These are phyloP conservation scores for Chaetomiaceae sp. DNA, from an alignment of 2,329 filamentous ascomycete species.

Conservation along the genomic window DNA sequence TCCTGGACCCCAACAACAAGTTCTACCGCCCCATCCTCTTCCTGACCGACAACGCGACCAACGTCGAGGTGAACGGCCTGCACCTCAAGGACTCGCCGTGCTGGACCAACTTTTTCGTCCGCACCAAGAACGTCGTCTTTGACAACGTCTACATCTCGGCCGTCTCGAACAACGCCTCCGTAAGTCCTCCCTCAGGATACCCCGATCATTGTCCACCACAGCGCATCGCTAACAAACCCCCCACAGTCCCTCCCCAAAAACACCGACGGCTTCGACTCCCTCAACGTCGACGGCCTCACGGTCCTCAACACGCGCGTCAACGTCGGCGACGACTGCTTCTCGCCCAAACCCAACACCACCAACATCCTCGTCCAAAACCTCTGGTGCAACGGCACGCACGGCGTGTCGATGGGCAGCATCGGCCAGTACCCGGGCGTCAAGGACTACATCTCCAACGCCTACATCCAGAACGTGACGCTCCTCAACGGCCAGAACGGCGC, in stretches of 20 bases:
- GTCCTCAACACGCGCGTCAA: constrained; percentile 49
- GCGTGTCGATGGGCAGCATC: constrained; percentile 54
- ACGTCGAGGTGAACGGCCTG: constrained; percentile 53
- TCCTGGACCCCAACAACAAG: constrained; percentile 49
- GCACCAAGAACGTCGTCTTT: constrained; percentile 8
- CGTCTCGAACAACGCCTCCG: constrained; percentile 5
- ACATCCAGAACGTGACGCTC: constrained; percentile 56
- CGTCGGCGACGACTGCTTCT: constrained; percentile 58
- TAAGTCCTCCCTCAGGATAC: constrained; percentile 29
- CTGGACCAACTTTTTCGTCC: constrained; percentile 60
- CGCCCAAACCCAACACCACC: constrained; percentile 55
- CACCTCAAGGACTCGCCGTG: constrained; percentile 57
- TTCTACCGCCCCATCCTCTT: constrained; percentile 58
- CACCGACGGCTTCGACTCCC: constrained; percentile 59
- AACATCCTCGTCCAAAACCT: constrained; percentile 56
- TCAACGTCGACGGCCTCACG: constrained; percentile 51
- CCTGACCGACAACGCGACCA: constrained; percentile 57
- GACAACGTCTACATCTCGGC: constrained; percentile 12
- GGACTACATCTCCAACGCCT: constrained; percentile 53
- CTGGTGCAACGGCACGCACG: constrained; percentile 57
- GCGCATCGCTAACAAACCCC: constrained; percentile 4
- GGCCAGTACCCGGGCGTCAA: constrained; percentile 53
- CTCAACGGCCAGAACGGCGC: constrained; percentile 50
- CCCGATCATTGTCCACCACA: constrained; percentile 47
- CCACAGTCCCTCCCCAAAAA: constrained; percentile 48